These are phyloP conservation scores for Pseudocercospora fijiensis DNA, from an alignment of 2,329 filamentous ascomycete genomes.

Conservation along the genomic window DNA sequence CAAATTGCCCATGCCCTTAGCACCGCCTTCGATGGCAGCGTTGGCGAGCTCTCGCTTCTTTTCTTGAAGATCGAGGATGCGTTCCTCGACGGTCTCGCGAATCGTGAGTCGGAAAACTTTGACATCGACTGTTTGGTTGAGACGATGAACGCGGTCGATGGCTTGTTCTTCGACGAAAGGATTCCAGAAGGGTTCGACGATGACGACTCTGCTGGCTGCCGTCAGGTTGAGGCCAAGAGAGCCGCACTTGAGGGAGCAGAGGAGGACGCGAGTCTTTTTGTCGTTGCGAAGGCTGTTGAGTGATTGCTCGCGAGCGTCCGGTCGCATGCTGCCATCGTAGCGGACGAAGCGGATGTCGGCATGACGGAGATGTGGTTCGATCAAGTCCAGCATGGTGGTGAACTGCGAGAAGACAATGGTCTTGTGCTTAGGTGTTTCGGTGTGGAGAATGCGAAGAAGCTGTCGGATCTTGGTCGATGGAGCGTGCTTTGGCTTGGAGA, in stretches of 20 bases:
- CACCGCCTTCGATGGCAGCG: constrained; percentile 76
- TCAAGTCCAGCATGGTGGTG: constrained; percentile 94
- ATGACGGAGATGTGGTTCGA: constrained; percentile 82
- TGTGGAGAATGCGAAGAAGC: constrained; percentile 74
- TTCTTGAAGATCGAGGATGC: constrained; percentile 91
- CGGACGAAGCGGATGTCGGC: constrained; percentile 77
- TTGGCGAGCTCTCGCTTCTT: constrained; percentile 91
- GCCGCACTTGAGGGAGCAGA: constrained; percentile 93
- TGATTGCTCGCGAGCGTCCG: constrained; percentile 86
- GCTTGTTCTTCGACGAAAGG: constrained; percentile 97
- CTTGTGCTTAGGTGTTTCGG: constrained; percentile 80
- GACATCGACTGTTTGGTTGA: constrained; percentile 93
- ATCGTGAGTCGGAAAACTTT: constrained; percentile 94
- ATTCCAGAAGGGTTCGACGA: constrained; percentile 98
- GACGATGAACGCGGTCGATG: constrained; percentile 96
- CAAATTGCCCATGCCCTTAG: constrained; percentile 76
- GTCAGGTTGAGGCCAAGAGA: constrained; percentile 91
- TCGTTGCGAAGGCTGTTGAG: constrained; percentile 74
- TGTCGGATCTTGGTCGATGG: constrained; percentile 90
- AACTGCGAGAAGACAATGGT: constrained; percentile 99
- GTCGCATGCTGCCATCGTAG: constrained; percentile 94
- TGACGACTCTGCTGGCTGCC: constrained; percentile 87
- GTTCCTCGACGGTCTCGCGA: constrained; percentile 81
- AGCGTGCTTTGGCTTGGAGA: constrained; percentile 48
- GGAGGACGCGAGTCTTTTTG: constrained; percentile 71